Evolutionary conservation across 805 yeast species (phyloP).

Genomic region (Nematodospora valgi): DNA sequence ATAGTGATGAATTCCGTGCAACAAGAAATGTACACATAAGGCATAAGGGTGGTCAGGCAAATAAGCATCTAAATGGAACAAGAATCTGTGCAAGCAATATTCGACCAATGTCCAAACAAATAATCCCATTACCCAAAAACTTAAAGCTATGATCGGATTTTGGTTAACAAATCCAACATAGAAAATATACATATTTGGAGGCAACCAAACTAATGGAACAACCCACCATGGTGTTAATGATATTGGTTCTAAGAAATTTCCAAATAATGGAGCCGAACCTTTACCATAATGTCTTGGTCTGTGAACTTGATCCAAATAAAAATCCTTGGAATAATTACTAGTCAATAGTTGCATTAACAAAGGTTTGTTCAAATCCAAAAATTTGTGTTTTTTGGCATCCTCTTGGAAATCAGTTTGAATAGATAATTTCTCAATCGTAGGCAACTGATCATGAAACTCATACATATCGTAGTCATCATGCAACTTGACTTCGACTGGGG

Average conservation of each 20-base stretch:
- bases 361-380: conserved; percentile 82
- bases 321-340: conserved; percentile 77
- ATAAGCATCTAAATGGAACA: conserved; percentile 87
- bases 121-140: conserved; percentile 74
- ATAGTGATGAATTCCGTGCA: conserved; percentile 97
- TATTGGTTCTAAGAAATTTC: conserved; percentile 89
- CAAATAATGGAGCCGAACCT: conserved; percentile 94
- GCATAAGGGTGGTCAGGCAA: conserved; percentile 78
- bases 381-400: conserved; percentile 76
- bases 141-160: conserved; percentile 44
- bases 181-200: conserved; percentile 65
- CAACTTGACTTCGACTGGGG: conserved; percentile 56
- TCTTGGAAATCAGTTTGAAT: conserved; percentile 73
- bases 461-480: conserved; percentile 26
- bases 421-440: conserved; percentile 67
- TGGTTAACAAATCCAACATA: conserved; percentile 53
- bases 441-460: conserved; percentile 58
- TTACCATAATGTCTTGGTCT: conserved; percentile 97
- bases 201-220: conserved; percentile 85
- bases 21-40: conserved; percentile 78
- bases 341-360: conserved; percentile 75
- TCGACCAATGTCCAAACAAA: conserved; percentile 93
- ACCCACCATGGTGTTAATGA: conserved; percentile 94
- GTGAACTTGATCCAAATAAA: conserved; percentile 93
- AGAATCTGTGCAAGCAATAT: conserved; percentile 81